A percentile compares a stretch with the other conserved stretches of the same genome.
Evolutionary conservation across 1,284 basidiomycete species (phyloP).

Genomic region (Kwoniella shivajii): DNA sequence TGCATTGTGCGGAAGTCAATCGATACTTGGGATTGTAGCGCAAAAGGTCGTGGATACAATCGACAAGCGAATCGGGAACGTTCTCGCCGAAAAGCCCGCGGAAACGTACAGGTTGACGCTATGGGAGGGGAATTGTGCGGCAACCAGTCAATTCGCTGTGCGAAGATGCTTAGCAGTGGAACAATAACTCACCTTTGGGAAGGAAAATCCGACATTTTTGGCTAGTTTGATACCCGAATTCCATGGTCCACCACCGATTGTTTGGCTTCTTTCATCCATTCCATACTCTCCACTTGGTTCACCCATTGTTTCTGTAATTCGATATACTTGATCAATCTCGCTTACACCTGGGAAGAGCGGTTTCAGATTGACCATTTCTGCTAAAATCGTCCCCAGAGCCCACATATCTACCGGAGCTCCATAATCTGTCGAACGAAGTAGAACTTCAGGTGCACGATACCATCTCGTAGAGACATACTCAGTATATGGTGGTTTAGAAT

Average conservation of each 20-base stretch:
- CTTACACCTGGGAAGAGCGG: conserved; percentile 97
- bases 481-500: conserved; percentile 89
- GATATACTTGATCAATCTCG: conserved; percentile 89
- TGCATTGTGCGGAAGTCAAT: conserved; percentile 80
- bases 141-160: neutral
- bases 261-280: conserved; percentile 67
- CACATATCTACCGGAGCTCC: conserved; percentile 98
- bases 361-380: conserved; percentile 91
- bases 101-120: conserved; percentile 78
- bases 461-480: conserved; percentile 98
- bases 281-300: conserved; percentile 86
- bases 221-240: conserved; percentile 81
- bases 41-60: conserved; percentile 89
- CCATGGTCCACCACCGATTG: conserved; percentile 88
- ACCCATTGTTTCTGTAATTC: conserved; percentile 90
- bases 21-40: conserved; percentile 87
- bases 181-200: conserved; percentile 69
- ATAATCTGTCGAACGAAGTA: conserved; percentile 88
- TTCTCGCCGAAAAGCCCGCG: conserved; percentile 74
- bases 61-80: conserved; percentile 77
- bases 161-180: neutral
- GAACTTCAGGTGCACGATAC: conserved; percentile 98
- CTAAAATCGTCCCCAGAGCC: conserved; percentile 97
- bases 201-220: conserved; percentile 79
- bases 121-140: conserved; percentile 2